Evolutionary conservation across 1,284 basidiomycete genomes (phyloP), one percentile per base, ranked within the genome.

Genomic region (Amylostereum areolatum): DNA sequence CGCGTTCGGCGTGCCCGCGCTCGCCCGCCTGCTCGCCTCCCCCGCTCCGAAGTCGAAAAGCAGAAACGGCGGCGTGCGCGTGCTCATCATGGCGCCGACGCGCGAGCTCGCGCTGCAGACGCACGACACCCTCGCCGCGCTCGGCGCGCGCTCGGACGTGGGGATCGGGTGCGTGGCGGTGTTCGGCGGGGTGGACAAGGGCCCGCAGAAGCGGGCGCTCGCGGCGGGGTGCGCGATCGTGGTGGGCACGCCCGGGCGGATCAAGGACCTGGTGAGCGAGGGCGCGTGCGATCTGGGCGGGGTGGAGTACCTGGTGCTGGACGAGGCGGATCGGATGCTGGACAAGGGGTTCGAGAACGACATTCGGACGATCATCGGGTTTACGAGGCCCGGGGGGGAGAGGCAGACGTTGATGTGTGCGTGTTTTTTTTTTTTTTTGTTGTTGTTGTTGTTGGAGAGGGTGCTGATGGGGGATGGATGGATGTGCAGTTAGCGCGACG

Each of bases 271-370:
- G 31, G 84, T 92, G 55, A 80, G 89, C 57, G 85, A 93, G 45
- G 92, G 92, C 31, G 84, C 75, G 36, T 85, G 92, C 54, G 89
- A 93, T 66, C 71, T 98, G 32, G 88, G 85, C 57, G 69, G 72
- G 83, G 92, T 98, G 28, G 77, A 83, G 45, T 98, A 95, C 72
- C 75, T 98, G 12, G 96, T 98, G 0, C 72, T 99, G 37, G 97
- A 99, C 62, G 96, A 99, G 70, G 96, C 96, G 2, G 96, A 99
- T 70, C 80, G 96, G 43, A 98, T 99, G 96, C 75, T 99, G 44
- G 97, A 99, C 67, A 94, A 90, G 62, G 97, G 97, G 0, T 99
- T 99, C 67, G 97, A 99, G 71, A 97, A 97, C 60, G 97, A 99
- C 66, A 98, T 99, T 56, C 78, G 93, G 45, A 80, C 80, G 50